Base-by-base conservation (phyloP, 2,329 filamentous ascomycete species). In the Penicillium sp. region DNA sequence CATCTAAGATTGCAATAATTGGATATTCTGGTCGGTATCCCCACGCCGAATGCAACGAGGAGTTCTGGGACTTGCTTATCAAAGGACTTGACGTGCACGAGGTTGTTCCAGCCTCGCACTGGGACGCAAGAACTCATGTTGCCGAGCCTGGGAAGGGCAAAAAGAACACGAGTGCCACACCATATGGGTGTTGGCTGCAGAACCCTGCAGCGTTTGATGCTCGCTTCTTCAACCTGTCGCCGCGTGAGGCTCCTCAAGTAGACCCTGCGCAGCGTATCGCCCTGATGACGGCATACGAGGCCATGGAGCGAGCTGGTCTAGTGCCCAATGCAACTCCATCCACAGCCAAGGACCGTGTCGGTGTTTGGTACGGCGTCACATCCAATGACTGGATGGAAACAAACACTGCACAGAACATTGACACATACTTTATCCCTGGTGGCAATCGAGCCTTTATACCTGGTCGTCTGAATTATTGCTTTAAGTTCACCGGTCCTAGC, bases 201-300 rank as follows among this genome's bases (percentile, higher is more conserved):
- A 46, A 73, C 1, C 76, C 78, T 0, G 77, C 72, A 0, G 26
- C 71, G 1, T 80, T 81, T 52, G 78, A 81, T 63, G 66, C 74
- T 1, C 60, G 61, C 0, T 78, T 80, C 60, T 81, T 81, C 70
- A 74, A 76, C 46, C 77, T 80, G 68, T 92, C 89, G 19, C 89
- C 90, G 6, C 85, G 89, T 66, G 70, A 72, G 38, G 90, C 90
- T n/a, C 84, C 85, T 58, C 89, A 92, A 73, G 92, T 89, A 0
- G 91, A 93, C 73, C 91, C 91, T 0, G 91, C 90, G 86, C 90
- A 92, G 70, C 84, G 91, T 66, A 81, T 93, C 62, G 88, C 89
- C 2, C 78, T 94, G n/a, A 84, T 88, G 11, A 92, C 89, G 1
- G 89, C 89, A 0, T 93, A 92, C 68, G 90, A 94, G 71, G 90